These are phyloP conservation scores for Bimuria novae-zelandiae DNA, from an alignment of 2,329 filamentous ascomycete species.

Conservation along the genomic window DNA sequence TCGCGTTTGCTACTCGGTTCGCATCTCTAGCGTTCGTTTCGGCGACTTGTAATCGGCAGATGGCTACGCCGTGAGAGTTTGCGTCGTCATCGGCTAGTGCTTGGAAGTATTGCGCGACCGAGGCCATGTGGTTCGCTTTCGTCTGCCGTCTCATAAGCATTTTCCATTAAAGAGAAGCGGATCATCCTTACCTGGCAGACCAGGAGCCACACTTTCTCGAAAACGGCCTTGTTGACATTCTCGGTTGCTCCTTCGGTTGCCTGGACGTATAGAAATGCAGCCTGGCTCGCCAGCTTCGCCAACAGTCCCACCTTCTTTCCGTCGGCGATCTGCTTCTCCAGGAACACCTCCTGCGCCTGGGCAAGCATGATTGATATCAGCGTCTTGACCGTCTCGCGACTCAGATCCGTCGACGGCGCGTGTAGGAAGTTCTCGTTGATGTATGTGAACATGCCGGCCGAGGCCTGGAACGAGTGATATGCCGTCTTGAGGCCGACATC, in stretches of 20 bases:
- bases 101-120: conserved; percentile 91
- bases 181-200: conserved; percentile 69
- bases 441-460: conserved; percentile 99
- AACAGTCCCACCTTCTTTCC: conserved; percentile 90
- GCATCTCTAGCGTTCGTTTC: conserved; percentile 81
- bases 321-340: conserved; percentile 93
- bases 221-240: conserved; percentile 86
- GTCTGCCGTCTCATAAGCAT: conserved; percentile 50
- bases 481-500: conserved; percentile 93
- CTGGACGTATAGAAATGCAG: conserved; percentile 84
- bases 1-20: conserved; percentile 73
- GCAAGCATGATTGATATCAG: conserved; percentile 91
- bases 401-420: conserved; percentile 93
- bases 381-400: conserved; percentile 92
- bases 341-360: conserved; percentile 94
- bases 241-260: conserved; percentile 89
- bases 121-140: conserved; percentile 82
- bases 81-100: conserved; percentile 88
- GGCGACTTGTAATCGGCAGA: conserved; percentile 80
- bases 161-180: background rate
- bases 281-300: conserved; percentile 91
- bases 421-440: conserved; percentile 99
- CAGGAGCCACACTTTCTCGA: conserved; percentile 90
- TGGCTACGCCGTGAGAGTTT: conserved; percentile 82
- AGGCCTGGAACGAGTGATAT: conserved; percentile 97